Percentiles rank a stretch among this genome's conserved stretches.
phyloP scores from a whole-genome alignment of 2,329 filamentous ascomycete species.

The Pseudophaeomoniella oleicola region DNA sequence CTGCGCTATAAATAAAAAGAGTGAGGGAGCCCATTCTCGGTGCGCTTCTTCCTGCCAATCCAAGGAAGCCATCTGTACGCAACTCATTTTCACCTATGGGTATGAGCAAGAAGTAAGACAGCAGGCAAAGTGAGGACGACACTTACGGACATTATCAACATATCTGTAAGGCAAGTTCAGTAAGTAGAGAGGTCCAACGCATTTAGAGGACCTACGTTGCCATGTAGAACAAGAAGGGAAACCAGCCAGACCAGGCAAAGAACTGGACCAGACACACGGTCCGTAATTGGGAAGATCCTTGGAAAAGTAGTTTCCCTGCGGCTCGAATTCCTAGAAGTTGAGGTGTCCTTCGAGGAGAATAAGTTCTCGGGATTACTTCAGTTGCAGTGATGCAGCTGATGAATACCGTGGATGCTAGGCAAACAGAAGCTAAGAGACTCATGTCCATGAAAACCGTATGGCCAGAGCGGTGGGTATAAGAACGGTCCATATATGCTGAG shows the following conservation, averaged over 20 bases:
- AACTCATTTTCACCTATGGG: no score
- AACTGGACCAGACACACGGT: slow-evolving; percentile 1
- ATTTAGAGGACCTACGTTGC: slow-evolving; percentile 43
- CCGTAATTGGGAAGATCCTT: slow-evolving; percentile 61
- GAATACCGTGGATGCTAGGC: slow-evolving; percentile 52
- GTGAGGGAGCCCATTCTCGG: slow-evolving; percentile 1
- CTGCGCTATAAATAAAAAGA: background rate
- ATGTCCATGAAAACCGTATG: slow-evolving; percentile 86
- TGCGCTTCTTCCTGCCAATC: no score
- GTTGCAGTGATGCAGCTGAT: slow-evolving; percentile 54
- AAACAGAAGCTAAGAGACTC: slow-evolving; percentile 67
- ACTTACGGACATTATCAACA: background rate
- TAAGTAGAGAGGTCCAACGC: no score
- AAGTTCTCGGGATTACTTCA: no score
- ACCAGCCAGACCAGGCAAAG: slow-evolving; percentile 1
- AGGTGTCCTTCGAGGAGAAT: slow-evolving; percentile 68
- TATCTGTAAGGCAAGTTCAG: no score
- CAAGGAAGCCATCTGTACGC: no score
- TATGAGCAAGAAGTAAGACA: no score
- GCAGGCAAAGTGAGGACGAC: no score
- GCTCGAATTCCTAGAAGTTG: slow-evolving; percentile 59
- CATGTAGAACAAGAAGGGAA: slow-evolving; percentile 1
- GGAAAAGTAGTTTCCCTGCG: no score
- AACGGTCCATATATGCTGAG: slow-evolving; percentile 70
- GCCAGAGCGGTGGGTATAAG: slow-evolving; percentile 64